Conservation (phyloP, 148 eudicot genomes). For the Chenopodium formosanum region DNA sequence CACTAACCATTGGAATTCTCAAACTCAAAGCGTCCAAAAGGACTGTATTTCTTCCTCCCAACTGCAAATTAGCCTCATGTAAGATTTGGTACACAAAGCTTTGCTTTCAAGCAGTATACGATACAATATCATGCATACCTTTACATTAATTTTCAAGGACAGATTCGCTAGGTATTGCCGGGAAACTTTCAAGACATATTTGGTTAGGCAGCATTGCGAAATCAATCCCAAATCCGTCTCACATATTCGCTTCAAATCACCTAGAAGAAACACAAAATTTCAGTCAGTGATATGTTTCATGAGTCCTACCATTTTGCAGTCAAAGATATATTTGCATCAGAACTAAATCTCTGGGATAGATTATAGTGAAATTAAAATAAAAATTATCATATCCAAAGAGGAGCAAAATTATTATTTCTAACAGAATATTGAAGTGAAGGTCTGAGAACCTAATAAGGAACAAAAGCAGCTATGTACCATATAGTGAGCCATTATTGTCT, state of each 20-base stretch:
- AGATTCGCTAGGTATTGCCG: constrained; percentile 77
- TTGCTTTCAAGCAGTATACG: background rate
- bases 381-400: background rate
- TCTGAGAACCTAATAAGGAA: background rate
- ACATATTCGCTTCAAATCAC: constrained; percentile 79
- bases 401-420: background rate
- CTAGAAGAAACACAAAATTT: constrained; percentile 32
- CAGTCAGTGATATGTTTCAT: constrained; percentile 5
- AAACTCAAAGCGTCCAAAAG: constrained; percentile 67
- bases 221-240: constrained; percentile 86
- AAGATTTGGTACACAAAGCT: background rate
- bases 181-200: constrained; percentile 66
- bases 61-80: constrained; percentile 26
- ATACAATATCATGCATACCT: constrained; percentile 37
- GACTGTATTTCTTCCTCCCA: constrained; percentile 89
- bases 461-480: constrained; percentile 40
- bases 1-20: constrained; percentile 82
- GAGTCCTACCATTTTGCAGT: background rate
- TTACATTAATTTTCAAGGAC: constrained; percentile 87
- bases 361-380: background rate
- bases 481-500: constrained; percentile 74
- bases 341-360: background rate
- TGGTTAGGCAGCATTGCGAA: constrained; percentile 82
- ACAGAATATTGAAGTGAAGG: background rate
- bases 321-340: background rate